Evolutionary conservation across 331 rosid species (phyloP).

Genomic region (Pyracantha coccinea): DNA sequence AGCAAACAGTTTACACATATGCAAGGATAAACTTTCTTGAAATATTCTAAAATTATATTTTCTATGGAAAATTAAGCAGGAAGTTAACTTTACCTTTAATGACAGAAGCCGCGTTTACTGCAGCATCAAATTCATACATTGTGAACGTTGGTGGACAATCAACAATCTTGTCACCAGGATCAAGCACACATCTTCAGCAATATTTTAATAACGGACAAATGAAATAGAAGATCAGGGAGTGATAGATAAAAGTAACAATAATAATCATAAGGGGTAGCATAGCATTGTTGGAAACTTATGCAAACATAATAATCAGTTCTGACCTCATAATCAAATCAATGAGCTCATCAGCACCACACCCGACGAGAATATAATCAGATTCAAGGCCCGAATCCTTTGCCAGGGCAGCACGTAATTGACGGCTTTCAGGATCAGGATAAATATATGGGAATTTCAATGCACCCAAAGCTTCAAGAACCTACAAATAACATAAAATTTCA

Average conservation of each 20-base stretch:
- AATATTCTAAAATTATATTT: not conserved
- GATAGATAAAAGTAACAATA: not conserved
- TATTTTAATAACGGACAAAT: slow-evolving; percentile 4
- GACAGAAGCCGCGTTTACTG: slow-evolving; percentile 78
- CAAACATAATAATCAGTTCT: not conserved
- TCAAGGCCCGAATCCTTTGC: slow-evolving; percentile 89
- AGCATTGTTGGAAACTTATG: slow-evolving; percentile 7
- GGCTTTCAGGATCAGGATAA: slow-evolving; percentile 96
- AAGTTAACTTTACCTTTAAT: slow-evolving; percentile 52
- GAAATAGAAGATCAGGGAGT: slow-evolving; percentile 9
- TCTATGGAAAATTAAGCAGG: not conserved
- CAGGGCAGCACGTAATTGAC: slow-evolving; percentile 79
- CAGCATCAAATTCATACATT: slow-evolving; percentile 98
- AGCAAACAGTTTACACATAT: not conserved
- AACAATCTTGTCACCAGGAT: slow-evolving; percentile 92
- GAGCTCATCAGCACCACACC: slow-evolving; percentile 98
- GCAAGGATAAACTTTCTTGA: not conserved
- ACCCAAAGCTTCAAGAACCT: slow-evolving; percentile 88
- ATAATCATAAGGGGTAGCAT: not conserved
- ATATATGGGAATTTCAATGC: slow-evolving; percentile 72
- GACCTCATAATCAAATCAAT: slow-evolving; percentile 97
- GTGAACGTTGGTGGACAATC: slow-evolving; percentile 98
- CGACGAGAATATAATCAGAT: slow-evolving; percentile 76
- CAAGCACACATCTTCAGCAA: slow-evolving; percentile 75
- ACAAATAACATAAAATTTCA: slow-evolving; percentile 26